Evolutionary conservation across 192 early-diverging fungal genomes (phyloP).

Genomic region (Umbelopsis ramanniana): DNA sequence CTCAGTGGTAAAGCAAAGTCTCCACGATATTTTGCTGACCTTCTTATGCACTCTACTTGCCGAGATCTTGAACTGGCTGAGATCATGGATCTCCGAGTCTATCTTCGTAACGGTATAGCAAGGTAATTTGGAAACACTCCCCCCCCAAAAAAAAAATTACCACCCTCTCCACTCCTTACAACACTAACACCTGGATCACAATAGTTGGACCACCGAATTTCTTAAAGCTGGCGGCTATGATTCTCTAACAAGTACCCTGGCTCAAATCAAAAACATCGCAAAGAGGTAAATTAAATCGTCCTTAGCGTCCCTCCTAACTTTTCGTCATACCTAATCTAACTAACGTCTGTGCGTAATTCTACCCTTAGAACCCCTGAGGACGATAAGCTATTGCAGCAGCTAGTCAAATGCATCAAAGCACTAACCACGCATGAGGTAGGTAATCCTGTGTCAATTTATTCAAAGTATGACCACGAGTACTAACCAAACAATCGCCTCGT

Average conservation of each 20-base stretch:
- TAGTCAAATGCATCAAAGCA: slow-evolving; percentile 42
- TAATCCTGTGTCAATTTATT: neutral
- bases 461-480: neutral
- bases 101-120: slow-evolving; percentile 32
- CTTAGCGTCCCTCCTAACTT: neutral
- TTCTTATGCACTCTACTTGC: slow-evolving; percentile 16
- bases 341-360: slow-evolving; percentile 3
- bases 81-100: slow-evolving; percentile 34
- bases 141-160: too few relatives aligned
- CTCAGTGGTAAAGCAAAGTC: slow-evolving; percentile 5
- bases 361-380: slow-evolving; percentile 30
- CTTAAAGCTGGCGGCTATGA: slow-evolving; percentile 35
- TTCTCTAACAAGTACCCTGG: slow-evolving; percentile 31
- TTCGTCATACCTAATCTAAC: neutral
- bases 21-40: slow-evolving; percentile 12
- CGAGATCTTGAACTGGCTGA: slow-evolving; percentile 37
- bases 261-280: slow-evolving; percentile 39
- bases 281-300: slow-evolving; percentile 28
- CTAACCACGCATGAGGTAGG: slow-evolving; percentile 45
- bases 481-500: neutral
- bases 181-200: slow-evolving; percentile 4
- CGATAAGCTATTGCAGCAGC: slow-evolving; percentile 38
- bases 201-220: slow-evolving; percentile 42
- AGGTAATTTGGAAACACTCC: slow-evolving; percentile 23
- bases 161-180: too few relatives aligned